These are phyloP conservation scores for Exophiala mesophila DNA, from an alignment of 2,329 filamentous ascomycete species.

Conservation along the genomic window DNA sequence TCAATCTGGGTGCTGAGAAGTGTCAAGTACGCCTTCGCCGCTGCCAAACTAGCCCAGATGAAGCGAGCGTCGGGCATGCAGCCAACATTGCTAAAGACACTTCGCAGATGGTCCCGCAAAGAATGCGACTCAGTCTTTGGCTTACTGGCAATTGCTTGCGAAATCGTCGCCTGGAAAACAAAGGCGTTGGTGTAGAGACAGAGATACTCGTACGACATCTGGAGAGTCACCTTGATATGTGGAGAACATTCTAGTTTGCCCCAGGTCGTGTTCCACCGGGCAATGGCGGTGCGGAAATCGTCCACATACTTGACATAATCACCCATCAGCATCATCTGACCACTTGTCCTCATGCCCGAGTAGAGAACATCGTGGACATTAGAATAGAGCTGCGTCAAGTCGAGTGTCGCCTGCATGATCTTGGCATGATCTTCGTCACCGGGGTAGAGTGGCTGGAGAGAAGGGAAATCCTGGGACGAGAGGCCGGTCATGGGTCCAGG, in stretches of 20 bases:
- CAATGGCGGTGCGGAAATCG: conserved; percentile 64
- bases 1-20: conserved; percentile 58
- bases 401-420: conserved; percentile 66
- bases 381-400: conserved; percentile 66
- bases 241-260: conserved; percentile 61
- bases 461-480: conserved; percentile 63
- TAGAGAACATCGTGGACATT: conserved; percentile 72
- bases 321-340: conserved; percentile 64
- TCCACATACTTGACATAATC: conserved; percentile 73
- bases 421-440: conserved; percentile 63
- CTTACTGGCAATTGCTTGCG: conserved; percentile 43
- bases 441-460: conserved; percentile 53
- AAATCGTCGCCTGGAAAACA: conserved; percentile 67
- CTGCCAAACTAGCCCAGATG: conserved; percentile 62
- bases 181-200: conserved; percentile 71
- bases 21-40: conserved; percentile 57
- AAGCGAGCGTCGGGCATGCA: conserved; percentile 60
- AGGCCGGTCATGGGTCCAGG: conserved; percentile 63
- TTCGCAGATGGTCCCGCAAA: conserved; percentile 36
- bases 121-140: conserved; percentile 31
- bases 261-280: conserved; percentile 68
- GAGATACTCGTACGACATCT: conserved; percentile 68
- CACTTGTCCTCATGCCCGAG: conserved; percentile 64
- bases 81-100: conserved; percentile 51
- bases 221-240: conserved; percentile 61